Evolutionary conservation across 805 yeast species (phyloP).

Genomic region (Lachancea kluyveri): DNA sequence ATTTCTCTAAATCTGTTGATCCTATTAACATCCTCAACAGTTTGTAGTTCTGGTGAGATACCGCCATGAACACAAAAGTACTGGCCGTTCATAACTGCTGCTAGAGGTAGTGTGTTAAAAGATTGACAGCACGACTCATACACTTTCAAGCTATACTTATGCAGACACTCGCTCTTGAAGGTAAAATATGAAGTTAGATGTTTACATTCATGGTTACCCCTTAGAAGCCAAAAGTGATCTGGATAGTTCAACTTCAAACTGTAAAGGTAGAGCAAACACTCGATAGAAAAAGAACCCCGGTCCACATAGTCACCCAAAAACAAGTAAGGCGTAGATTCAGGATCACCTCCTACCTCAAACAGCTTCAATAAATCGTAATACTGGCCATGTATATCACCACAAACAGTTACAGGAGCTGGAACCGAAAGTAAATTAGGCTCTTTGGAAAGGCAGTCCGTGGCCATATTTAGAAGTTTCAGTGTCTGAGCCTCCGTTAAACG

Average conservation of each 20-base stretch:
- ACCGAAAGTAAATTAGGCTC: constrained; percentile 80
- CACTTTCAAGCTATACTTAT: constrained; percentile 61
- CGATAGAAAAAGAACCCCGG: constrained; percentile 86
- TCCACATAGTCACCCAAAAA: constrained; percentile 95
- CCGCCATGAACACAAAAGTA: constrained; percentile 98
- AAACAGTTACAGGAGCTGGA: constrained; percentile 90
- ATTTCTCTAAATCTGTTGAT: constrained; percentile 85
- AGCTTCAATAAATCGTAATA: constrained; percentile 83
- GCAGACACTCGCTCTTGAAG: constrained; percentile 82
- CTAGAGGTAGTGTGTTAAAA: constrained; percentile 83
- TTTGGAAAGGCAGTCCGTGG: constrained; percentile 51
- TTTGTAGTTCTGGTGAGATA: constrained; percentile 73
- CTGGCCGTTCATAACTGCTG: constrained; percentile 89
- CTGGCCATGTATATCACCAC: constrained; percentile 98
- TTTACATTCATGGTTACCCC: constrained; percentile 94
- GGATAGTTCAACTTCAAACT: constrained; percentile 75
- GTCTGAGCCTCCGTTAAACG: constrained; percentile 69
- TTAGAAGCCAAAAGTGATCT: constrained; percentile 64
- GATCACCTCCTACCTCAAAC: constrained; percentile 91
- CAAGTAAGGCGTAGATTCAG: constrained; percentile 65
- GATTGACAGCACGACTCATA: constrained; percentile 72
- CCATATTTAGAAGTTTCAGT: constrained; percentile 53
- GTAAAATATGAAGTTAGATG: constrained; percentile 94
- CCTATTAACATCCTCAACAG: constrained; percentile 59
- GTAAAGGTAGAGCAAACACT: constrained; percentile 70